Conservation (phyloP, 2,329 filamentous ascomycete genomes). For the Nemania sp. region DNA sequence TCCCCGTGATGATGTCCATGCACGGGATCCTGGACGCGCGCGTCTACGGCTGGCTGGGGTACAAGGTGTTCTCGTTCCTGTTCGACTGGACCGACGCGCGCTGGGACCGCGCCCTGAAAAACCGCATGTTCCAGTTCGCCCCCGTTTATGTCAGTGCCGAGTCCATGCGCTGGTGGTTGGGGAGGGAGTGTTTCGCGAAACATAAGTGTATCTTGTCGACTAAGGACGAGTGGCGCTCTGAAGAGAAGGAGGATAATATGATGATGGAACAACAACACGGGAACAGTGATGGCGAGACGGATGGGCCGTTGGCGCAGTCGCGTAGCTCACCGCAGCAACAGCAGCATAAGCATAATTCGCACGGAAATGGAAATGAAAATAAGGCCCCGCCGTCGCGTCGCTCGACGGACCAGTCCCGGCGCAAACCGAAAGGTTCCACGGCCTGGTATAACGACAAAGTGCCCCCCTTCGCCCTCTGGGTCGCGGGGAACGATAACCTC, state of each 20-base stretch:
- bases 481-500: constrained; percentile 79
- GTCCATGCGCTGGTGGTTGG: constrained; percentile 95
- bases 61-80: constrained; percentile 85
- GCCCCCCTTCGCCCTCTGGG: constrained; percentile 87
- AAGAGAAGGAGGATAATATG: constrained; percentile 68
- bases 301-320: constrained; percentile 40
- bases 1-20: constrained; percentile 90
- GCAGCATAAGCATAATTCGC: too few species aligned
- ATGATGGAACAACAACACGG: too few species aligned
- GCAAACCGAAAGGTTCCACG: constrained; percentile 52
- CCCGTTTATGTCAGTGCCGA: constrained; percentile 90
- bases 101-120: constrained; percentile 79
- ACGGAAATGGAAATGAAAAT: too few species aligned
- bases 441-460: constrained; percentile 82
- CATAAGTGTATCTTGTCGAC: constrained; percentile 89
- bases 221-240: constrained; percentile 65
- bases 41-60: constrained; percentile 81
- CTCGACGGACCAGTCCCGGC: constrained; percentile 38
- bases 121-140: constrained; percentile 89
- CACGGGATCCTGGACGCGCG: constrained; percentile 66
- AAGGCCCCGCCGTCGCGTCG: constrained; percentile 27
- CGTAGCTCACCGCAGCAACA: constrained; percentile 24
- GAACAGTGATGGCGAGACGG: constrained; percentile 59
- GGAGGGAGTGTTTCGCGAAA: constrained; percentile 74
- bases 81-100: constrained; percentile 84